Conservation (phyloP, 2,329 filamentous ascomycete species). For the Xylaria sp. region DNA sequence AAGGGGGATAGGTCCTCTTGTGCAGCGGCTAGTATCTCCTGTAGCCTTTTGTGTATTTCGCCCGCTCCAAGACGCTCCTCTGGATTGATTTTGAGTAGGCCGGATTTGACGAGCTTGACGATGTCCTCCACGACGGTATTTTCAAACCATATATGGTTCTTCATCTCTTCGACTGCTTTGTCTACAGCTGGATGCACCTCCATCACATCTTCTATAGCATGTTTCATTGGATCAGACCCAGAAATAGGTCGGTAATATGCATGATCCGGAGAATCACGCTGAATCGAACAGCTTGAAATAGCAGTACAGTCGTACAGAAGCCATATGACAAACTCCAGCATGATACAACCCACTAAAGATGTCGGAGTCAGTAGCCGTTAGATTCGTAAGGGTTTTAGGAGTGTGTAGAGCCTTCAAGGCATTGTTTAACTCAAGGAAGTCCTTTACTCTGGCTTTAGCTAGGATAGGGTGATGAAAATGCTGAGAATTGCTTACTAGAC, state of each 20-base stretch:
- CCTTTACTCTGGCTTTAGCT: no score
- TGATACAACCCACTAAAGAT: background rate
- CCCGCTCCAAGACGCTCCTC: slow-evolving; percentile 7
- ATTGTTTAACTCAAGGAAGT: background rate
- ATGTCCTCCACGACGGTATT: slow-evolving; percentile 3
- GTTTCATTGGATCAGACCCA: background rate
- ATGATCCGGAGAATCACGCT: slow-evolving; percentile 6
- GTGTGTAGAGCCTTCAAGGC: background rate
- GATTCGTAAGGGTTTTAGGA: background rate
- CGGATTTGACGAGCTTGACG: slow-evolving; percentile 1
- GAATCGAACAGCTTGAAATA: background rate
- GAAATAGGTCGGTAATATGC: slow-evolving; percentile 10
- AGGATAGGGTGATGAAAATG: no score
- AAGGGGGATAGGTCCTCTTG: slow-evolving; percentile 3
- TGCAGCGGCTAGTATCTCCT: slow-evolving; percentile 2
- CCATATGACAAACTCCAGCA: slow-evolving; percentile 6
- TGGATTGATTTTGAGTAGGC: slow-evolving; percentile 12
- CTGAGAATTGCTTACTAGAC: slow-evolving; percentile 10
- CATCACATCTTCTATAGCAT: slow-evolving; percentile 6
- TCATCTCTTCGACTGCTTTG: background rate
- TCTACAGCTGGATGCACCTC: slow-evolving; percentile 9
- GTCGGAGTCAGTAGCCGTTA: background rate
- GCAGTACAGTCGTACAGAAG: slow-evolving; percentile 7
- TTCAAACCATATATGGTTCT: slow-evolving; percentile 11
- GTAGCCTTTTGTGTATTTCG: slow-evolving; percentile 2